phyloP scores from a whole-genome alignment of 305 asterid species.

The Fraxinus platypoda region DNA sequence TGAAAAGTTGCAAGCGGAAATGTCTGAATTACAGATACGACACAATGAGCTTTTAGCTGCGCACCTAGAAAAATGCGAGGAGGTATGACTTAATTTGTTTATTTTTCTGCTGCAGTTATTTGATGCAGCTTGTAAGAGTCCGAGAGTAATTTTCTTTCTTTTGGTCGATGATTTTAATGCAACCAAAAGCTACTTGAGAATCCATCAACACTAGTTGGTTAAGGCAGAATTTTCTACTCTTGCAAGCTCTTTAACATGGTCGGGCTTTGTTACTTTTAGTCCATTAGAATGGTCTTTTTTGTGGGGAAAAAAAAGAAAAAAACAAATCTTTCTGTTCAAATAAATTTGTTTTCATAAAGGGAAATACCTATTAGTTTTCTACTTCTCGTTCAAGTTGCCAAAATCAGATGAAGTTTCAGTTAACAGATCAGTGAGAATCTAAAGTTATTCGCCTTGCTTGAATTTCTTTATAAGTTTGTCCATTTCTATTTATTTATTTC shows the following conservation, averaged over 20 bases:
- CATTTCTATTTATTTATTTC: neutral
- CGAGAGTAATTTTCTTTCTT: neutral
- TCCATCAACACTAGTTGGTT: neutral
- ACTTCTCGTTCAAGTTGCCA: neutral
- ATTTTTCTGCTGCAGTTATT: neutral
- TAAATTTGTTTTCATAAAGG: neutral
- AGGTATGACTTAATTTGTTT: constrained; percentile 41
- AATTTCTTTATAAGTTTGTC: neutral
- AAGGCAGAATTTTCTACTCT: neutral
- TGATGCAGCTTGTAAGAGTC: neutral
- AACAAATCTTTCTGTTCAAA: neutral
- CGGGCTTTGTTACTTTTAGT: neutral
- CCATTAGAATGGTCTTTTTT: neutral
- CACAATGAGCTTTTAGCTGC: constrained; percentile 60
- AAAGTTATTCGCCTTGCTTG: neutral
- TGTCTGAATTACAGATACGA: constrained; percentile 58
- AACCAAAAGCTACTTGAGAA: neutral
- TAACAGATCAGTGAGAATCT: neutral
- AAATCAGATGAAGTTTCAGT: neutral
- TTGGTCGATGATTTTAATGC: neutral
- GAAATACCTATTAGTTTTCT: neutral
- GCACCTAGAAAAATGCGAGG: constrained; percentile 68
- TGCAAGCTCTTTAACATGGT: neutral
- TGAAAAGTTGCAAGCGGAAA: constrained; percentile 77
- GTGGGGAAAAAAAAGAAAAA: too few species aligned